Evolutionary conservation across 805 yeast genomes (phyloP), one percentile per base, ranked within the genome.

Genomic region (Yarrowia sp.): DNA sequence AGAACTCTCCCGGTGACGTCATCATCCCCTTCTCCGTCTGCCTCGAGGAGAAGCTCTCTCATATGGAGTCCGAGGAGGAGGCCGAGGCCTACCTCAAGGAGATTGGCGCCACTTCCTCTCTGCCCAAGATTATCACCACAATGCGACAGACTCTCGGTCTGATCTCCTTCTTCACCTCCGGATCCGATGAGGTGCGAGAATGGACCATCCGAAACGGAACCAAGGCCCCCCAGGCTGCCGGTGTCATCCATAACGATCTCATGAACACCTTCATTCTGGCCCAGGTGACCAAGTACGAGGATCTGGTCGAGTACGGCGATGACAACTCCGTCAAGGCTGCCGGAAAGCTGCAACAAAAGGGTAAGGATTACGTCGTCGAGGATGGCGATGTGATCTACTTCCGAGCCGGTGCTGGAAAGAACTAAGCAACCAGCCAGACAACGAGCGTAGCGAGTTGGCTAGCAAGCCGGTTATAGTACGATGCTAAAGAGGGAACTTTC

Each of bases 191-290:
- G 82, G 97, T 93, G 63, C 89, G 98, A 79, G 98, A 96, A 80
- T 95, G 99, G 99, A 95, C 99, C 42, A 87, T 95, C 71, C 87
- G 98, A 80, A 82, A 84, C 73, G 96, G 96, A 73, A 90, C 94
- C 56, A 88, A 91, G 74, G 98, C 98, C 66, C 99, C 99, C n/a
- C 92, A 90, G 76, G 98, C 99, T 53, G 99, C 99, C 24, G 98
- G 98, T 78, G 97, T 95, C 53, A 94, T 94, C 74, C 99, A 95
- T 79, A 90, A 93, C 46, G 99, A 94, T 81, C 86, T 94, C 78
- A 93, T 91, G 85, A 91, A 89, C 79, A 94, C 98, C 24, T 95
- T 95, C 78, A 92, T 95, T 75, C 87, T 92, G 74, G 99, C 98
- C 53, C 92, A 92, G 78, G 90, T 95, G 72, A 92, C 92, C 76